phyloP scores from a whole-genome alignment of 495 filamentous ascomycete species.

The Aspergillus avenaceus region DNA sequence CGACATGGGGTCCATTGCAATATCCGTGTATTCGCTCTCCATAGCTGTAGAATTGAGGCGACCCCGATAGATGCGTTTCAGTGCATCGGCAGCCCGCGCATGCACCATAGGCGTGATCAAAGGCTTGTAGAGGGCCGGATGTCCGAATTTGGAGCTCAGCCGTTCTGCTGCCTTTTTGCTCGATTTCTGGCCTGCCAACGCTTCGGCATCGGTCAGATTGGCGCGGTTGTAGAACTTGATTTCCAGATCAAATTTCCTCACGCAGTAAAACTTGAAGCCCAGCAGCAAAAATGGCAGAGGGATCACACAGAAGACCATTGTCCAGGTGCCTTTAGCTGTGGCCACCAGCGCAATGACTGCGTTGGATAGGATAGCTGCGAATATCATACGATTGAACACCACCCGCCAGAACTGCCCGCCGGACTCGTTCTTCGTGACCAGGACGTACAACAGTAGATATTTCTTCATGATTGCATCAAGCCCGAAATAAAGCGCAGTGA shows the following conservation, averaged over 20 bases:
- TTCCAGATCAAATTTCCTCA: constrained; percentile 66
- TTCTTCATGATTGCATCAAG: constrained; percentile 91
- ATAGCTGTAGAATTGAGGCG: constrained; percentile 62
- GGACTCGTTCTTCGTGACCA: constrained; percentile 93
- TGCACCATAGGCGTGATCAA: constrained; percentile 96
- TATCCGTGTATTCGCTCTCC: constrained; percentile 66
- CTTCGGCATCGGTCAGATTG: constrained; percentile 53
- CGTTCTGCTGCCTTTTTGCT: constrained; percentile 61
- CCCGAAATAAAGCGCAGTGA: constrained; percentile 84
- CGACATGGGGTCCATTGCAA: constrained; percentile 78
- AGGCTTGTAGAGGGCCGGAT: constrained; percentile 84
- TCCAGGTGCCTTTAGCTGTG: constrained; percentile 53
- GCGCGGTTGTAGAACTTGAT: constrained; percentile 72
- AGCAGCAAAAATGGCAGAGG: constrained; percentile 80
- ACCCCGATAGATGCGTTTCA: constrained; percentile 77
- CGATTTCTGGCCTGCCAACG: constrained; percentile 38
- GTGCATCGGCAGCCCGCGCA: constrained; percentile 76
- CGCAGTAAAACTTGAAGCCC: constrained; percentile 84
- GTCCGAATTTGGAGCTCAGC: constrained; percentile 77
- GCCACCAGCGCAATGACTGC: constrained; percentile 70
- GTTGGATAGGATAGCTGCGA: constrained; percentile 76
- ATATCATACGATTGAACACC: constrained; percentile 86
- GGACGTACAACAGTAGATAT: constrained; percentile 90
- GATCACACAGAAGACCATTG: constrained; percentile 60
- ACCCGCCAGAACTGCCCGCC: constrained; percentile 92